These are phyloP conservation scores for Nematocida ironsii DNA, from an alignment of 371 early-diverging fungal species.

Conservation along the genomic window DNA sequence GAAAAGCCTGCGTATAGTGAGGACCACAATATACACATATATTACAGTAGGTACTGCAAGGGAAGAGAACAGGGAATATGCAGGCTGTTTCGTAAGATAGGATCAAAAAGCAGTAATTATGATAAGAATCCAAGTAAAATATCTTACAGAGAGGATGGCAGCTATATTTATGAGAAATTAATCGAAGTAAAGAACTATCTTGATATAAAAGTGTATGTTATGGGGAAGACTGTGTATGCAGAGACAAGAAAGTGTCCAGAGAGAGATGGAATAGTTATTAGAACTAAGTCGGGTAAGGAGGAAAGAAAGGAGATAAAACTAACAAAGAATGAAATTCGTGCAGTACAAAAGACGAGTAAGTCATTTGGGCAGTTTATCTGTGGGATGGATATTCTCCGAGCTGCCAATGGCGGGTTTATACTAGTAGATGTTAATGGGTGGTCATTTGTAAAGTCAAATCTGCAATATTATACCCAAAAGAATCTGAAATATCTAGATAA, in stretches of 20 bases:
- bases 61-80: constrained; percentile 76
- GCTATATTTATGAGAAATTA: constrained; percentile 87
- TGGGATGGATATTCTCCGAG: constrained; percentile 85
- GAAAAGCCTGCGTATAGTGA: constrained; percentile 93
- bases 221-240: constrained; percentile 85
- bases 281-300: constrained; percentile 92
- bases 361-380: constrained; percentile 83
- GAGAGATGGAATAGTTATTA: constrained; percentile 87
- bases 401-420: constrained; percentile 74
- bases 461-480: constrained; percentile 76
- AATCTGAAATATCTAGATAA: constrained; percentile 39
- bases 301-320: constrained; percentile 81
- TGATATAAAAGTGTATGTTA: constrained; percentile 92
- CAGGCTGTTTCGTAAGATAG: constrained; percentile 86
- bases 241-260: constrained; percentile 96
- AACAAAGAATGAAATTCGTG: constrained; percentile 76
- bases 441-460: constrained; percentile 95
- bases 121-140: constrained; percentile 74
- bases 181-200: constrained; percentile 84
- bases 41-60: constrained; percentile 75
- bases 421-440: constrained; percentile 98
- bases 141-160: constrained; percentile 72
- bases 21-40: constrained; percentile 90
- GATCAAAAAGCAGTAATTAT: constrained; percentile 87
- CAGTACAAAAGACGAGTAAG: constrained; percentile 76